These are phyloP conservation scores for Berberis vulgaris DNA, from an alignment of 164 flowering plant genomes.

Conservation along the genomic window DNA sequence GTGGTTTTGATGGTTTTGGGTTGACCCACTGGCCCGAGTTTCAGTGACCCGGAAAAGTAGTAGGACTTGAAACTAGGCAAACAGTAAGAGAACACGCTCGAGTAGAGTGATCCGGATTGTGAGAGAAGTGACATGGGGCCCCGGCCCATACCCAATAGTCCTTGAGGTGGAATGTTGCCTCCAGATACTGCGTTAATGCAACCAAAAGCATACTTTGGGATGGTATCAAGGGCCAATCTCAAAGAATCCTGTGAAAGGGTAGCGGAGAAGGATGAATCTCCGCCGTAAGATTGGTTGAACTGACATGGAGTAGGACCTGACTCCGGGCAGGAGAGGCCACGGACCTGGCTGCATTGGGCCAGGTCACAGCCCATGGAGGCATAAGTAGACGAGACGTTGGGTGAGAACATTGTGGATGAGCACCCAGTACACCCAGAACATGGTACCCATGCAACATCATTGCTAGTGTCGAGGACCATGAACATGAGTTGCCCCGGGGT, in stretches of 20 bases:
- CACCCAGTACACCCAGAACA: slow-evolving; percentile 72
- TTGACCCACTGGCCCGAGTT: slow-evolving; percentile 69
- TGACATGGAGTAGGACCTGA: slow-evolving; percentile 37
- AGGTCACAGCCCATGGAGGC: slow-evolving; percentile 43
- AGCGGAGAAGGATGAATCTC: slow-evolving; percentile 64
- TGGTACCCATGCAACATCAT: slow-evolving; percentile 71
- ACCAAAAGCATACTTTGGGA: slow-evolving; percentile 63
- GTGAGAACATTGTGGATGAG: slow-evolving; percentile 38
- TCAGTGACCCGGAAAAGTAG: slow-evolving; percentile 87
- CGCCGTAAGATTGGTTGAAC: slow-evolving; percentile 79
- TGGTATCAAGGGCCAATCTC: slow-evolving; percentile 24
- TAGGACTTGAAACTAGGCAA: slow-evolving; percentile 76
- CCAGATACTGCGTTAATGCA: slow-evolving; percentile 58
- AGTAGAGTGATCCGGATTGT: slow-evolving; percentile 56
- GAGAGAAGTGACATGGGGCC: slow-evolving; percentile 73
- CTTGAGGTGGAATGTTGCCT: slow-evolving; percentile 66
- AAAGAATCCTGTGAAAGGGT: slow-evolving; percentile 56
- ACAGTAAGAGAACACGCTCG: slow-evolving; percentile 81
- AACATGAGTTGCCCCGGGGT: slow-evolving; percentile 79
- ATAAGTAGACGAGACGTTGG: slow-evolving; percentile 46
- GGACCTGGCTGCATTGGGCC: slow-evolving; percentile 56
- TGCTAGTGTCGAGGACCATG: slow-evolving; percentile 89
- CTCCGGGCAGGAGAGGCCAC: slow-evolving; percentile 52
- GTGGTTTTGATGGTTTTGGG: slow-evolving; percentile 63
- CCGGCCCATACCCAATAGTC: slow-evolving; percentile 86